Conservation (phyloP, 1,139 yeast species). For the Scheffersomyces lignicola region DNA sequence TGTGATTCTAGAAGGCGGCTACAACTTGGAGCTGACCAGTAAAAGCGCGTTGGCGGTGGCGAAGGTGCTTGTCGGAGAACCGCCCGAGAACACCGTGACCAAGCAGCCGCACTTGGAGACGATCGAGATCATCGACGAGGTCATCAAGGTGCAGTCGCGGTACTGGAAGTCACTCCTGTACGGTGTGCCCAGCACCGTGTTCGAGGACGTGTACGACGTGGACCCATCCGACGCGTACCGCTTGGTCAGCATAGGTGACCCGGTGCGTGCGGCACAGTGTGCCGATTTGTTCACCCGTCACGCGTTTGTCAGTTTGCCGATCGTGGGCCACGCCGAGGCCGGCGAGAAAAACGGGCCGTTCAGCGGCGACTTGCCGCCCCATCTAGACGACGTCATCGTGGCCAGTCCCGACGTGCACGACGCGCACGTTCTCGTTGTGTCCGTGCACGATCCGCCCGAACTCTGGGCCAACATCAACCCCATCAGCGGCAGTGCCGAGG, state of each 20-base stretch:
- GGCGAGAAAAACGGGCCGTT: constrained; percentile 29
- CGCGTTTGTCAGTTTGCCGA: constrained; percentile 69
- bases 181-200: constrained; percentile 47
- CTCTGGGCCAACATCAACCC: constrained; percentile 90
- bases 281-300: constrained; percentile 53
- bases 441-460: constrained; percentile 91
- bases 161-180: constrained; percentile 87
- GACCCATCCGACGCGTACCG: constrained; percentile 30
- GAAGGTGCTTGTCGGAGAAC: constrained; percentile 89
- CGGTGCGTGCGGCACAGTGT: constrained; percentile 72
- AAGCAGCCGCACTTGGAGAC: constrained; percentile 73
- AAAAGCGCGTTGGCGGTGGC: constrained; percentile 91
- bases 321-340: constrained; percentile 33
- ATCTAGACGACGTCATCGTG: constrained; percentile 67
- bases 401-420: constrained; percentile 75
- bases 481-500: constrained; percentile 71
- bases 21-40: constrained; percentile 87
- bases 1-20: constrained; percentile 95
- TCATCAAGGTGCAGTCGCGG: constrained; percentile 73
- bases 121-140: constrained; percentile 83
- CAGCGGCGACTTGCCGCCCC: constrained; percentile 47
- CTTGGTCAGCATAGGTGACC: constrained; percentile 58
- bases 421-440: constrained; percentile 60
- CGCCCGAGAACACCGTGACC: constrained; percentile 74
- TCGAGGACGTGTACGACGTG: constrained; percentile 44